Evolutionary conservation across 371 early-diverging fungal species (phyloP), one percentile per base, ranked within the genome.

Genomic region (Nematocida sp.): DNA sequence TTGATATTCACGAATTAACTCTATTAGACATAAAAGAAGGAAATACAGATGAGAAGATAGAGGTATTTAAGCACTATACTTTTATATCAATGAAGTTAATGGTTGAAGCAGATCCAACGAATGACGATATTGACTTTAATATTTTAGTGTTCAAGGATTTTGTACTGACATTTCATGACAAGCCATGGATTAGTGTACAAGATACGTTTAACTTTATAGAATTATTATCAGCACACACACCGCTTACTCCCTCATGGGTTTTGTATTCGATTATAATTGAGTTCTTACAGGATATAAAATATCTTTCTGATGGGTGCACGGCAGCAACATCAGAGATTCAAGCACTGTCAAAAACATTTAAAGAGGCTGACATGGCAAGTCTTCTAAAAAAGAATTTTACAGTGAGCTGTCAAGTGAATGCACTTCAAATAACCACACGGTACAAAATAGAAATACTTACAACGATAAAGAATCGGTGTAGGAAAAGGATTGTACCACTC

Each of bases 11-110:
- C 57, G 82, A 84, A 39, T 62, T 85, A 1, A 82, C 85, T 42
- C n/a, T 86, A 2, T 66, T 58, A 13, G 86, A 86, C 57, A 85
- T 86, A 25, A 54, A 82, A 72, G 85, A 86, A 46, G 71, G 74
- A 66, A 84, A 85, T 62, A 85, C 85, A 69, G 82, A 85, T 42
- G 86, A 86, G 57, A 86, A 86, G 64, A 70, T 86, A 73, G 86
- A 86, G 64, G 62, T 83, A 42, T 86, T 85, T 71, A 78, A 75
- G 44, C 72, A 86, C 73, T 86, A 86, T 70, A 83, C 83, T 45
- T 86, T 85, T 71, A 84, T 86, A 3, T 72, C 74, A 40, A 61
- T 84, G 56, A 83, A 83, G 55, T 46, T 86, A 20, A 67, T 82
- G 18, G 72, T 73, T 7, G 82, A 82, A 45, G 50, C 76, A 20